phyloP scores from a whole-genome alignment of 2,329 filamentous ascomycete genomes.

The Apiospora rasikravindrae region DNA sequence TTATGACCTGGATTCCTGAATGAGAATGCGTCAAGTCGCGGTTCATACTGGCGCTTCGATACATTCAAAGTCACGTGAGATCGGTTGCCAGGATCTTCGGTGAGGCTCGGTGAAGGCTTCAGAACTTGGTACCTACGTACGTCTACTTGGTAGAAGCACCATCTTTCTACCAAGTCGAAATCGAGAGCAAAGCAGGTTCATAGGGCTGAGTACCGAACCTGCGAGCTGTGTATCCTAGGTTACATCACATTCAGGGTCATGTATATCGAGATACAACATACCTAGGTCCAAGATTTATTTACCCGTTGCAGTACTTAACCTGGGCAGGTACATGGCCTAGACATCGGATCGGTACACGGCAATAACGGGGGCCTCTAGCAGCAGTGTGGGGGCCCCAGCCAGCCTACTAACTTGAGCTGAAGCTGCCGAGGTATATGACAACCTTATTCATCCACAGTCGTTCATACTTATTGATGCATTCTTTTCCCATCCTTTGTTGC shows the following conservation, averaged over 20 bases:
- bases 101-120: conserved; percentile 5
- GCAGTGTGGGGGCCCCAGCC: conserved; percentile 9
- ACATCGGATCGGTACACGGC: conserved; percentile 4
- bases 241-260: too few species aligned
- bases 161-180: neutral
- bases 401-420: neutral
- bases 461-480: neutral
- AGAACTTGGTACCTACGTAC: too few species aligned
- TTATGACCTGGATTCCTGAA: neutral
- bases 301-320: neutral
- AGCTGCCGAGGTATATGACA: conserved; percentile 17
- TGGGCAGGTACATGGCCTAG: neutral
- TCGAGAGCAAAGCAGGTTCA: too few species aligned
- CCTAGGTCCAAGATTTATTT: neutral
- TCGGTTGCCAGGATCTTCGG: neutral
- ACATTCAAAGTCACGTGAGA: conserved; percentile 1
- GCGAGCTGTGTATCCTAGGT: too few species aligned
- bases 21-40: neutral
- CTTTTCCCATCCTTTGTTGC: neutral
- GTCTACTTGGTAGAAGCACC: neutral
- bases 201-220: too few species aligned
- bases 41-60: neutral
- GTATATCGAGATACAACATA: too few species aligned
- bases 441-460: neutral
- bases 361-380: neutral